These are phyloP conservation scores for Ophiocytium majus DNA, from an alignment of 352 stramenopile genomes.

Conservation along the genomic window DNA sequence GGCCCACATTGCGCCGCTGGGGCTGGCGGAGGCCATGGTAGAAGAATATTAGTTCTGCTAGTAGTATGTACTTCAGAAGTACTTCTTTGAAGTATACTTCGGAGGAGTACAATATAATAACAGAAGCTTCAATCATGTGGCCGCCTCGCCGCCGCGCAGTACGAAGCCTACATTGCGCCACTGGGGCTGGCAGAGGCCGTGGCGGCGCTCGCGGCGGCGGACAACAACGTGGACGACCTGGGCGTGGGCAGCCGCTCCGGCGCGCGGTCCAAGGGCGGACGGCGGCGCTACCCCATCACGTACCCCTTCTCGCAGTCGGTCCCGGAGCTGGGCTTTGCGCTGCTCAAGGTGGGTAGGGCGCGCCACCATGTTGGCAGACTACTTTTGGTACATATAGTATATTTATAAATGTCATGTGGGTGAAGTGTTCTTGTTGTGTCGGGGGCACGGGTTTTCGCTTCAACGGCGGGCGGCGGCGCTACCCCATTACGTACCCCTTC, in stretches of 20 bases:
- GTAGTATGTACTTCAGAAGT: too few relatives aligned
- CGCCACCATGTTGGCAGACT: too few relatives aligned
- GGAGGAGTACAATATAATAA: too few relatives aligned
- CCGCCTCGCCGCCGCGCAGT: not conserved
- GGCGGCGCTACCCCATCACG: slow-evolving; percentile 33
- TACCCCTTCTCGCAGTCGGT: slow-evolving; percentile 53
- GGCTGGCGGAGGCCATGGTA: not conserved
- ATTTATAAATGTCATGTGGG: too few relatives aligned
- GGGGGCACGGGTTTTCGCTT: too few relatives aligned
- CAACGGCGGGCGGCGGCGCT: too few relatives aligned
- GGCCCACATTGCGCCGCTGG: slow-evolving; percentile 7
- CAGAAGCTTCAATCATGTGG: too few relatives aligned
- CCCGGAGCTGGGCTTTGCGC: slow-evolving; percentile 46
- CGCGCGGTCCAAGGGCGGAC: slow-evolving; percentile 25
- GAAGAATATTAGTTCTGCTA: too few relatives aligned
- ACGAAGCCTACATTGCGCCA: slow-evolving; percentile 19
- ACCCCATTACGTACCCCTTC: slow-evolving; percentile 48
- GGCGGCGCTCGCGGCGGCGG: not conserved
- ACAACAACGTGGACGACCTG: not conserved
- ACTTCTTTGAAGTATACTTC: too few relatives aligned
- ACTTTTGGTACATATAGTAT: too few relatives aligned
- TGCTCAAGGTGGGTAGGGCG: slow-evolving; percentile 48
- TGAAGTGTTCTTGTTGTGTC: too few relatives aligned
- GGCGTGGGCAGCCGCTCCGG: not conserved
- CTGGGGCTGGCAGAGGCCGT: slow-evolving; percentile 14